phyloP scores from a whole-genome alignment of 2,329 filamentous ascomycete genomes.

The Ophiostoma ulmi region DNA sequence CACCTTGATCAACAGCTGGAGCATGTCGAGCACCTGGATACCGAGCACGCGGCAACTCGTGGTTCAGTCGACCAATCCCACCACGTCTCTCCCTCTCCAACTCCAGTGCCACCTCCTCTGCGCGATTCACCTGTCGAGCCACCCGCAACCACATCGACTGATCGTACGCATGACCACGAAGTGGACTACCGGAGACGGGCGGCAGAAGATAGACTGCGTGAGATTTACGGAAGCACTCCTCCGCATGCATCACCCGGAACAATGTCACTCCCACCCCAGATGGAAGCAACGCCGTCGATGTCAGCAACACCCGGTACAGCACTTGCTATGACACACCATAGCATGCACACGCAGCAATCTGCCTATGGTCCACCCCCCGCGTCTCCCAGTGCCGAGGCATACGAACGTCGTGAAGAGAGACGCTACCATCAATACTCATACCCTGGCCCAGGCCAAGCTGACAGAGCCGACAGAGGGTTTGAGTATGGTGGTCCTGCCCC shows the following conservation, averaged over 20 bases:
- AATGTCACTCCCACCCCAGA: background rate
- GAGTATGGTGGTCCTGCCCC: background rate
- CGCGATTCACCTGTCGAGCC: conserved; percentile 10
- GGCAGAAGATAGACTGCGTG: conserved; percentile 49
- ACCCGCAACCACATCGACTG: background rate
- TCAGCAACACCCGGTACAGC: background rate
- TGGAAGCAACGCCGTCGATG: background rate
- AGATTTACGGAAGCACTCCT: conserved; percentile 47
- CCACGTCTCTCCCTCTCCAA: conserved; percentile 11
- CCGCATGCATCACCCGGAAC: conserved; percentile 17
- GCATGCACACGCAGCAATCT: conserved; percentile 14
- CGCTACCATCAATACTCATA: conserved; percentile 25
- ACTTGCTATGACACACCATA: background rate
- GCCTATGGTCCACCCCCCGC: conserved; percentile 26
- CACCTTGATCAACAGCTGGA: background rate
- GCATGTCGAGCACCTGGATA: conserved; percentile 3
- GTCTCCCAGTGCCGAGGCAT: conserved; percentile 31
- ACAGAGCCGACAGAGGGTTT: background rate
- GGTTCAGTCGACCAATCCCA: conserved; percentile 20
- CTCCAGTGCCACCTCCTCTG: background rate
- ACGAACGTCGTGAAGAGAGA: conserved; percentile 33
- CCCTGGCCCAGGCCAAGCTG: background rate
- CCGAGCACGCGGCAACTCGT: conserved; percentile 8
- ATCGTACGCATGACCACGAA: background rate
- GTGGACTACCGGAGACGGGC: conserved; percentile 33